Conservation (phyloP, 768 basidiomycete genomes). For the Lentinus tigrinus region DNA sequence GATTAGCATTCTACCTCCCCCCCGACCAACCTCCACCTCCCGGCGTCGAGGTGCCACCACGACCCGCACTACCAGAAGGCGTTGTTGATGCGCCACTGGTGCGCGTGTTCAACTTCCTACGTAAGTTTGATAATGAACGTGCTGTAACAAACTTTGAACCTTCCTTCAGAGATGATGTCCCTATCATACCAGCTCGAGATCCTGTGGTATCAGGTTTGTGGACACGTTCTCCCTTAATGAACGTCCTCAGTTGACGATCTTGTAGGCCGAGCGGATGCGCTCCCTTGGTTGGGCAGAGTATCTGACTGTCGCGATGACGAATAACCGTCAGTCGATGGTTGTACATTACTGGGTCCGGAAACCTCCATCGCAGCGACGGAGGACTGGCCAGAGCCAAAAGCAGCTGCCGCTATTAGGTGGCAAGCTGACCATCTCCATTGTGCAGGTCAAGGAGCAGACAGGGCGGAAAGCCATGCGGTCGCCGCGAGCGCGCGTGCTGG, state of each 20-base stretch:
- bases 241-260: neutral
- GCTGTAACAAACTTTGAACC: slow-evolving; percentile 12
- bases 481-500: slow-evolving; percentile 52
- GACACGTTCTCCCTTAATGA: neutral
- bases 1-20: slow-evolving; percentile 59
- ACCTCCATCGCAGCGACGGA: slow-evolving; percentile 30
- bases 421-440: slow-evolving; percentile 68
- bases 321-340: slow-evolving; percentile 63
- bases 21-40: slow-evolving; percentile 41
- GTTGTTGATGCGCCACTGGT: slow-evolving; percentile 81
- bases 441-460: slow-evolving; percentile 44
- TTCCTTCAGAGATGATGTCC: slow-evolving; percentile 76
- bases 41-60: slow-evolving; percentile 40
- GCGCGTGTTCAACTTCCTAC: slow-evolving; percentile 84
- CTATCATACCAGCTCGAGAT: slow-evolving; percentile 92
- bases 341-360: slow-evolving; percentile 83
- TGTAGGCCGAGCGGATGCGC: slow-evolving; percentile 68
- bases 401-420: slow-evolving; percentile 65
- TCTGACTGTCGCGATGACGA: slow-evolving; percentile 66
- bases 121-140: slow-evolving; percentile 45
- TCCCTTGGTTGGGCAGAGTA: slow-evolving; percentile 86
- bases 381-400: slow-evolving; percentile 27
- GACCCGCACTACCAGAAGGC: slow-evolving; percentile 54
- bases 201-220: slow-evolving; percentile 68
- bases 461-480: slow-evolving; percentile 50